phyloP scores from a whole-genome alignment of 2,329 filamentous ascomycete species.

The Pleoardoris graminearum region DNA sequence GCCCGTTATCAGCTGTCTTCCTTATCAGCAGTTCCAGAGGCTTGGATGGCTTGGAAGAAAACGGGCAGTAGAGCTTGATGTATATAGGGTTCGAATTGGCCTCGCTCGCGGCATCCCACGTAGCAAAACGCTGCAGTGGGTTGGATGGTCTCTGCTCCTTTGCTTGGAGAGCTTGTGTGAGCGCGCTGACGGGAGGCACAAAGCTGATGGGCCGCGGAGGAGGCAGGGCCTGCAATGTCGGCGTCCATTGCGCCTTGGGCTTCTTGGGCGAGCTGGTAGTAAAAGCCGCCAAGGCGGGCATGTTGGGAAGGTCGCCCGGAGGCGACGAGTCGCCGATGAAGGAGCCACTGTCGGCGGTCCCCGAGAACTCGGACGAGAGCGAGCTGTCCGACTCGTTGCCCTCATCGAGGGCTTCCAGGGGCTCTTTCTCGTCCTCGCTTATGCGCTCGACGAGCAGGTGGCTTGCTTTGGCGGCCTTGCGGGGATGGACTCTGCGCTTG shows the following conservation, averaged over 20 bases:
- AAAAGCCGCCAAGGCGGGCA: constrained; percentile 49
- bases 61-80: constrained; percentile 76
- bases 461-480: constrained; percentile 58
- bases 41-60: constrained; percentile 65
- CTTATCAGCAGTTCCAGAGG: constrained; percentile 74
- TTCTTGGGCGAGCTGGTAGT: constrained; percentile 63
- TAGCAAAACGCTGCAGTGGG: constrained; percentile 76
- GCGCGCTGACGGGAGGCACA: constrained; percentile 68
- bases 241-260: constrained; percentile 50
- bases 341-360: constrained; percentile 64
- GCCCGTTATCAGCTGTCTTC: constrained; percentile 69
- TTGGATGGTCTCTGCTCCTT: constrained; percentile 70
- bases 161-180: constrained; percentile 73
- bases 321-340: constrained; percentile 67
- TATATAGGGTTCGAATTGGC: constrained; percentile 67
- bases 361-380: constrained; percentile 47
- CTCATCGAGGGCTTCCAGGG: constrained; percentile 47
- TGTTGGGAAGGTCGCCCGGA: constrained; percentile 48
- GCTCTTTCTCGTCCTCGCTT: constrained; percentile 50
- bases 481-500: constrained; percentile 63
- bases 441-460: constrained; percentile 59
- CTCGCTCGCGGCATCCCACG: constrained; percentile 76
- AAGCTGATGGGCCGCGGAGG: constrained; percentile 74
- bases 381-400: constrained; percentile 46
- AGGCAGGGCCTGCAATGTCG: constrained; percentile 67